These are phyloP conservation scores for Taphrina sp. DNA, from an alignment of 1,139 yeast genomes.

Conservation along the genomic window DNA sequence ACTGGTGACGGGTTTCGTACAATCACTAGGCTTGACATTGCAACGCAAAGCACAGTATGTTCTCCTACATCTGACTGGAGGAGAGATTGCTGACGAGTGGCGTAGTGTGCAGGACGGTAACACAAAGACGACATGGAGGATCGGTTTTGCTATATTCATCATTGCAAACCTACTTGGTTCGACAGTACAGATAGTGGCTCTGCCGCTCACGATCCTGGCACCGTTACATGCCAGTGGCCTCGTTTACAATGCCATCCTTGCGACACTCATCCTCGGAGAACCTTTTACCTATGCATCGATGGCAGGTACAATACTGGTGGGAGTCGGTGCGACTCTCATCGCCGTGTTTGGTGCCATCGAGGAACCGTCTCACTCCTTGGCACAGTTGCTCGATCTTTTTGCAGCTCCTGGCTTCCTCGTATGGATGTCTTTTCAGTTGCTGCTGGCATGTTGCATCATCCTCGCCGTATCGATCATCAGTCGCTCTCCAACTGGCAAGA, in stretches of 20 bases:
- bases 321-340: conserved; percentile 73
- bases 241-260: conserved; percentile 78
- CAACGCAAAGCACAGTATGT: conserved; percentile 72
- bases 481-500: conserved; percentile 40
- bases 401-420: conserved; percentile 47
- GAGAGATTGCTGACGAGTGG: conserved; percentile 37
- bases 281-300: conserved; percentile 48
- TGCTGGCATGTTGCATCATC: conserved; percentile 41
- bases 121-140: conserved; percentile 57
- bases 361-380: conserved; percentile 54
- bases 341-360: conserved; percentile 67
- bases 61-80: conserved; percentile 45
- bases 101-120: conserved; percentile 27
- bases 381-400: conserved; percentile 50
- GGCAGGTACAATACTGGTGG: conserved; percentile 64
- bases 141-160: conserved; percentile 70
- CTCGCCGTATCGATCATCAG: conserved; percentile 39
- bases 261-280: conserved; percentile 66
- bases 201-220: conserved; percentile 74
- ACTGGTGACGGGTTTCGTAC: conserved; percentile 71
- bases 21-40: conserved; percentile 76
- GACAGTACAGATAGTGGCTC: conserved; percentile 74
- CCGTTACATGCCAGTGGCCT: conserved; percentile 86
- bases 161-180: conserved; percentile 77
- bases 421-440: conserved; percentile 49